A percentile compares a stretch with the other conserved stretches of the same genome.
phyloP scores from a whole-genome alignment of 2,329 filamentous ascomycete genomes.

The Xylaria sp. region DNA sequence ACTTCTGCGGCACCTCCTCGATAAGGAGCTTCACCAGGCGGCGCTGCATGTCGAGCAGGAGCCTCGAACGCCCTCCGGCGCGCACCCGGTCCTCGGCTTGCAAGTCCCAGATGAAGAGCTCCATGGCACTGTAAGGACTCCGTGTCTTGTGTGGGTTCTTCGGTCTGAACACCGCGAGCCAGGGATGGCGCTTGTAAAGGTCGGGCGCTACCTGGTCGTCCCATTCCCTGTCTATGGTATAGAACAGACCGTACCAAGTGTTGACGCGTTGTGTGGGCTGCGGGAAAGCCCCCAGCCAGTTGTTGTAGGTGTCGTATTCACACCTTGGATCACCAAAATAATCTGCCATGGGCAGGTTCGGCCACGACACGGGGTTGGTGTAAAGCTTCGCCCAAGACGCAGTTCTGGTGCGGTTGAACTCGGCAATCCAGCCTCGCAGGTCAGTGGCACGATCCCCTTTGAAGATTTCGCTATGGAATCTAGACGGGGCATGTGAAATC shows the following conservation, averaged over 20 bases:
- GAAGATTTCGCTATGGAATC: constrained; percentile 20
- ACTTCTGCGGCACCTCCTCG: constrained; percentile 35
- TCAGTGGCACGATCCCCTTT: constrained; percentile 19
- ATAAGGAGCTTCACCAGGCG: constrained; percentile 45
- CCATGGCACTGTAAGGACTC: constrained; percentile 38
- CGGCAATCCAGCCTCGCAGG: constrained; percentile 24
- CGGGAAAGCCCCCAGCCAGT: constrained; percentile 40
- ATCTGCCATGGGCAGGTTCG: constrained; percentile 44
- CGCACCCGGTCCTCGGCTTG: constrained; percentile 31
- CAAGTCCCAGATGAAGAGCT: constrained; percentile 60
- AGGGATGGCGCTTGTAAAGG: constrained; percentile 46
- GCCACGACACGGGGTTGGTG: constrained; percentile 45
- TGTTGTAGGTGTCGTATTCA: constrained; percentile 36
- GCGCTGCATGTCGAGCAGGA: constrained; percentile 50
- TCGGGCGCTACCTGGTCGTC: constrained; percentile 29
- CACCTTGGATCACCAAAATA: constrained; percentile 34
- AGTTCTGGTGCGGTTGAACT: not conserved
- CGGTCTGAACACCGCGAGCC: constrained; percentile 54
- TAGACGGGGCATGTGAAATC: not conserved
- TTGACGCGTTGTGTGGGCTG: constrained; percentile 29
- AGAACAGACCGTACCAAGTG: constrained; percentile 53
- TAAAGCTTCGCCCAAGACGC: constrained; percentile 38
- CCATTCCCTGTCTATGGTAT: constrained; percentile 48
- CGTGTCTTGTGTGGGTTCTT: constrained; percentile 39
- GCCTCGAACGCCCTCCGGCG: constrained; percentile 1